Evolutionary conservation across 768 basidiomycete species (phyloP), one percentile per base, ranked within the genome.

Genomic region (Boletus rufocinnamomeus): DNA sequence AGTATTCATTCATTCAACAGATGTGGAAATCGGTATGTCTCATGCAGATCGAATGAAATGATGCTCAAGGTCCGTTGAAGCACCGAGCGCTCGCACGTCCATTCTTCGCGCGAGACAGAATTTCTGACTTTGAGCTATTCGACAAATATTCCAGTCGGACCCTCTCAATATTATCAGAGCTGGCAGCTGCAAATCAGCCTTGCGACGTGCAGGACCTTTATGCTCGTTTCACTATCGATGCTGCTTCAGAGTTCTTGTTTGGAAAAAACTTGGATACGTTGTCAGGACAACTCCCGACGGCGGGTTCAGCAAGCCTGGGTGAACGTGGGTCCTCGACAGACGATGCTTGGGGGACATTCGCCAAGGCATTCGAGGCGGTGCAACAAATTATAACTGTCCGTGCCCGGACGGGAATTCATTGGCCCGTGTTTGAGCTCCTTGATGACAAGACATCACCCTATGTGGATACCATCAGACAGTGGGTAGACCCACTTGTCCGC

Each of bases 181-280:
- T 78, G 17, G 72, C 77, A 23, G 60, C 74, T 19, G 60, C 72
- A 1, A 63, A 74, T 45, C 71, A 75, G 56, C 77, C 86, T 3
- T 79, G 81, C 64, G 87, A 89, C 59, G 82, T 80, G 1, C 86
- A 91, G 68, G 89, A 89, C 64, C 76, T 90, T 4, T 88, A 79
- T 63, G 72, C 82, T 19, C 82, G 88, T 10, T 88, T 89, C 68
- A 82, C 86, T 14, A 77, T 89, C 41, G 89, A 91, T 67, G 78
- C 87, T 0, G 85, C 88, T 1, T 87, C 87, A 7, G 87, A 88
- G 58, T 89, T 88, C 66, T 75, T 91, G 38, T 89, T 91, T 58
- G 88, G 87, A 9, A 75, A 78, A 54, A 86, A 84, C 65, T 64
- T 89, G 56, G 76, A 86, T 57, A 87, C 87, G 1, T 73, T 89